Evolutionary conservation across 371 early-diverging fungal species (phyloP).

Genomic region (Dinochytrium kinnereticum): DNA sequence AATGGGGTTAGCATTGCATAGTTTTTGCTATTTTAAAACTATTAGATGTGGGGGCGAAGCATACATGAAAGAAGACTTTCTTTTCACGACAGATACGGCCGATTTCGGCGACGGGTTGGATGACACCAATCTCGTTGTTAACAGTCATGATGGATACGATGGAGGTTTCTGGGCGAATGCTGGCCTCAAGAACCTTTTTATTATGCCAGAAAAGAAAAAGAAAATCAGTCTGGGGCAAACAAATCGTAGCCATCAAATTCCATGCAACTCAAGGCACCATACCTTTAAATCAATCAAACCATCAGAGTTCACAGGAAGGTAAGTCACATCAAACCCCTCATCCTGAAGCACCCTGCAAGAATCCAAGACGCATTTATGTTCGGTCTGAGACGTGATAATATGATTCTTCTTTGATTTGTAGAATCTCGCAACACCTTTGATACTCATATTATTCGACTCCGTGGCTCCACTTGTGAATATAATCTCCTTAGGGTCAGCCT

Average conservation of each 20-base stretch:
- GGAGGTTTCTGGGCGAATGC: constrained; percentile 91
- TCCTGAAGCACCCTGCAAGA: constrained; percentile 97
- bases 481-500: constrained; percentile 98
- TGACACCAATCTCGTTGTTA: constrained; percentile 99
- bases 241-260: neutral
- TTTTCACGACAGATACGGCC: constrained; percentile 82
- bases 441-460: constrained; percentile 97
- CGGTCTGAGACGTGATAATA: constrained; percentile 98
- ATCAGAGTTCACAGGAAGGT: constrained; percentile 89
- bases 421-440: constrained; percentile 98
- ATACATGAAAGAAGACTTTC: constrained; percentile 86
- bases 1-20: no score
- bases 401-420: constrained; percentile 95
- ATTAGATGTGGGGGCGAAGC: neutral
- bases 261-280: neutral
- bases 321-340: constrained; percentile 98
- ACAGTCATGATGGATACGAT: constrained; percentile 98
- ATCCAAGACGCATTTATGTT: constrained; percentile 99
- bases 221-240: no score
- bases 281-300: constrained; percentile 78
- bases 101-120: constrained; percentile 97
- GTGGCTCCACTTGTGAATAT: constrained; percentile 99
- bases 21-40: neutral
- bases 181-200: constrained; percentile 70
- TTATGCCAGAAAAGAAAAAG: no score